Evolutionary conservation across 1,284 basidiomycete genomes (phyloP).

Genomic region (Cryptococcus maquisensis): DNA sequence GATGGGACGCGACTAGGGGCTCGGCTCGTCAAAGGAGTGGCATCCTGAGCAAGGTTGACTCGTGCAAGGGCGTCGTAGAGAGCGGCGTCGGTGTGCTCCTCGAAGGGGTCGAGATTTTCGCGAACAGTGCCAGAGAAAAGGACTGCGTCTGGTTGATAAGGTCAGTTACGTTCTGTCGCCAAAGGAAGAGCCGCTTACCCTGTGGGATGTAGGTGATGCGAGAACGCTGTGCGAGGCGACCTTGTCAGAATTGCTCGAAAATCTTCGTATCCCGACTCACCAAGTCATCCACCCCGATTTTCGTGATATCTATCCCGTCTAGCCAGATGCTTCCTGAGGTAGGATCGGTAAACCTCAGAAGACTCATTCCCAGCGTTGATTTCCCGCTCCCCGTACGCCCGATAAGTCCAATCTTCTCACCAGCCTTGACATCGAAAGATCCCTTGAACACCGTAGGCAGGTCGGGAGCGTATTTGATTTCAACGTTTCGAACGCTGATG

Average conservation of each 20-base stretch:
- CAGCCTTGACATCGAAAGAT: conserved; percentile 66
- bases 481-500: conserved; percentile 65
- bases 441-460: conserved; percentile 75
- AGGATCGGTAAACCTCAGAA: conserved; percentile 86
- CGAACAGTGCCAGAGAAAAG: conserved; percentile 82
- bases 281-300: conserved; percentile 79
- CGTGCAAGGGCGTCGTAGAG: conserved; percentile 55
- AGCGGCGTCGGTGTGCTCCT: conserved; percentile 74
- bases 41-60: conserved; percentile 33
- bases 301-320: conserved; percentile 84
- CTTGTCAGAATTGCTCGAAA: not conserved
- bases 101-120: conserved; percentile 83
- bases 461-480: conserved; percentile 76
- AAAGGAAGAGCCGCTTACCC: conserved; percentile 17
- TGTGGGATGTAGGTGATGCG: conserved; percentile 52
- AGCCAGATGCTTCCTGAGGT: conserved; percentile 70
- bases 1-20: conserved; percentile 16
- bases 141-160: conserved; percentile 56
- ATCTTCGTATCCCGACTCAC: conserved; percentile 28
- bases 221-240: conserved; percentile 25
- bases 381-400: conserved; percentile 49
- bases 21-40: conserved; percentile 13
- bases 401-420: conserved; percentile 67
- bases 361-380: conserved; percentile 70
- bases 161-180: not conserved